Evolutionary conservation across 192 early-diverging fungal genomes (phyloP), one percentile per base, ranked within the genome.

Genomic region (Coemansia furcata): DNA sequence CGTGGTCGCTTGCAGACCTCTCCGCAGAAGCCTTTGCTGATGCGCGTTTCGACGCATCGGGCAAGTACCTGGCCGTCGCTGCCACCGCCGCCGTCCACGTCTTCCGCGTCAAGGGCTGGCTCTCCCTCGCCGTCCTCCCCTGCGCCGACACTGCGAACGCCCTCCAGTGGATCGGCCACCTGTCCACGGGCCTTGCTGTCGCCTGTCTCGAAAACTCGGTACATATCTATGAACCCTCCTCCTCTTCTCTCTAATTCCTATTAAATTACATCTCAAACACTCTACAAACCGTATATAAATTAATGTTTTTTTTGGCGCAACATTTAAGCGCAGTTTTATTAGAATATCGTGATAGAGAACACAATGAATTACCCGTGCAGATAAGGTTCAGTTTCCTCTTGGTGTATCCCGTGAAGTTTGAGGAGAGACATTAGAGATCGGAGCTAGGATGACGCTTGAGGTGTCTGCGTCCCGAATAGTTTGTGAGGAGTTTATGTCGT

Each of bases 31-130:
- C 23, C 23, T 77, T 83, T 61, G 62, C 36, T 11, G 66, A 80
- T 14, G 76, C 73, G 5, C 37, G 67, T 6, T 98, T 93, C 77
- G 97, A 98, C 66, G 81, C 85, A 46, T 91, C 89, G 50, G 95
- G 91, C 29, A 89, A 92, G 61, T 98, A 92, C 64, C 70, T 97
- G 47, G 95, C 87, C 21, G 85, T 93, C 44, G 92, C 87, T 52
- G 86, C 87, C 1, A 59, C 49, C 23, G 78, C 74, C 35, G 84
- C 88, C 61, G 63, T 90, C 4, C 68, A 84, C 42, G 76, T 94
- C 30, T 86, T 87, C 57, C 90, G 89, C 68, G 86, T 87, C 42
- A 92, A 94, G 77, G 85, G 87, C 23, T 90, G 89, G 77, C 73
- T 79, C 1, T 60, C 52, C 7, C 33, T 82, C 37, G 60, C 57